A percentile compares a stretch with the other conserved stretches of the same genome.
phyloP scores from a whole-genome alignment of 495 filamentous ascomycete genomes.

The Choiromyces venosus region DNA sequence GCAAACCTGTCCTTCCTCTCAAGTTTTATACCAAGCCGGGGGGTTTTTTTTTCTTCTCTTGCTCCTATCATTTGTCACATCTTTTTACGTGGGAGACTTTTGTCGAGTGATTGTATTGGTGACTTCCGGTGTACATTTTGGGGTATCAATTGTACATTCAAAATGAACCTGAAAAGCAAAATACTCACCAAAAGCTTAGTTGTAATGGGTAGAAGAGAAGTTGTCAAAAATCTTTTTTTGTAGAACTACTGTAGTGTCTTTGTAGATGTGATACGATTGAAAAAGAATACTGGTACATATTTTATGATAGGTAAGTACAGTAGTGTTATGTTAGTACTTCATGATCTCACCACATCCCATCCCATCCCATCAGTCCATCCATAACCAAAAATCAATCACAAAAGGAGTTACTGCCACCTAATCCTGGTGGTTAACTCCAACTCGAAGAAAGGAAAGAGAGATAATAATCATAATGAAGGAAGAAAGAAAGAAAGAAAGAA shows the following conservation, averaged over 20 bases:
- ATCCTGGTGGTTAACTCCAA: not conserved
- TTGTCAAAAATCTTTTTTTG: not conserved
- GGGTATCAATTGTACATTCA: not conserved
- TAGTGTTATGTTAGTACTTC: not conserved
- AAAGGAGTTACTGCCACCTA: not conserved
- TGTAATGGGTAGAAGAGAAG: not conserved
- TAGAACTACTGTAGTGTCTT: not conserved
- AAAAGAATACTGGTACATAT: no score
- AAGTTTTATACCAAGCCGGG: not conserved
- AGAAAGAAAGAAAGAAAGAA: not conserved
- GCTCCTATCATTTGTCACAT: not conserved
- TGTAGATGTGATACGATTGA: not conserved
- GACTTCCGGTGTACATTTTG: not conserved
- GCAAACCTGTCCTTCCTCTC: not conserved
- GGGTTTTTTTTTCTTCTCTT: not conserved
- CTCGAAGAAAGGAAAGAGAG: not conserved
- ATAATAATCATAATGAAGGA: no score
- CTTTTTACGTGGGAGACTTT: not conserved
- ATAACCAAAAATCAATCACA: not conserved
- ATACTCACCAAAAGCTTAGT: not conserved
- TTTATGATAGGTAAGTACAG: no score
- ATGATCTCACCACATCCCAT: not conserved
- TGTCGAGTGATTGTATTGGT: not conserved
- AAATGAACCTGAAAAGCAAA: not conserved
- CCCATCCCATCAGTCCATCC: not conserved